Evolutionary conservation across 2,329 filamentous ascomycete species (phyloP), one percentile per base, ranked within the genome.

Genomic region (Xylariaceae sp.): DNA sequence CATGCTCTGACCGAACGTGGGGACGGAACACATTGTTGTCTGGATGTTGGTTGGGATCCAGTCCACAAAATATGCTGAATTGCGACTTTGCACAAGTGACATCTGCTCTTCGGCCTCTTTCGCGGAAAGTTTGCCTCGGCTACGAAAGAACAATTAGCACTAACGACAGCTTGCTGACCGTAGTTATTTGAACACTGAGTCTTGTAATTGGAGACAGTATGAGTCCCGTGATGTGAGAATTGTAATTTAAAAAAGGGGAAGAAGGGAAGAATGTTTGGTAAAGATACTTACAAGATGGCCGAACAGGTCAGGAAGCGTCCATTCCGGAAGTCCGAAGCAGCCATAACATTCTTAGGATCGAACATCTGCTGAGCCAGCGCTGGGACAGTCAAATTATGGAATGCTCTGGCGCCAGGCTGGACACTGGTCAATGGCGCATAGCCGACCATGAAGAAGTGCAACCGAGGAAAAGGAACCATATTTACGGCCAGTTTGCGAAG

Each of bases 341-440:
- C 93, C 93, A 98, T 98, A 91, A 98, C 98, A 86, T 98, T 98
- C 90, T 97, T 98, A 66, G 93, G 92, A 80, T 98, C 93, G 80
- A 95, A 98, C 90, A 98, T 97, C 76, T 98, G 93, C 80, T 98
- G 93, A 65, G 93, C 97, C 71, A 98, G 83, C 81, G 97, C 93
- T 48, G 93, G 92, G 53, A 98, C 93, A 66, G 86, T 91, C 72
- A 97, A 87, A 59, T 93, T 91, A 69, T 93, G 93, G 92, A 97
- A 98, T 62, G 88, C 89, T 81, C 94, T 74, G 59, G 92, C 86
- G 64, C 85, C 84, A 72, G 86, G 85, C 79, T 25, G 14, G 45
- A 19, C 65, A 75, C 89, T 95, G 71, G 93, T 98, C 66, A 98
- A 83, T 69, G 93, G 93, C 73, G 93, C 92, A 71, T 97, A 98